phyloP scores from a whole-genome alignment of 768 basidiomycete genomes.

The Boletus edulis region DNA sequence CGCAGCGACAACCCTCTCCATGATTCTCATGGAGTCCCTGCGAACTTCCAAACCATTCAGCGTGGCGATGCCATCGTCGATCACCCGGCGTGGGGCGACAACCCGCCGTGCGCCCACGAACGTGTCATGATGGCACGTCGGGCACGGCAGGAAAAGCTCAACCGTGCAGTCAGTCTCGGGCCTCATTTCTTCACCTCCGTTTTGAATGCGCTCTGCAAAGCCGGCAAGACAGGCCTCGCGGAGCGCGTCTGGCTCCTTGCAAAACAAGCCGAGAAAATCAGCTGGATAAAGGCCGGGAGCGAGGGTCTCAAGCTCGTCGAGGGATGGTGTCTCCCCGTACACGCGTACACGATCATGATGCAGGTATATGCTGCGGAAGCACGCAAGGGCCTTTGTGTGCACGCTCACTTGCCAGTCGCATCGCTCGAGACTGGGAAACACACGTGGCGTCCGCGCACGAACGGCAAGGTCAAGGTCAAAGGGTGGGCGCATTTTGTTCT shows the following conservation, averaged over 20 bases:
- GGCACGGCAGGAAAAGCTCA: conserved; percentile 32
- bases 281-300: conserved; percentile 38
- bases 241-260: conserved; percentile 67
- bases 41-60: neutral
- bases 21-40: neutral
- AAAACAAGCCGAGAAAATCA: conserved; percentile 53
- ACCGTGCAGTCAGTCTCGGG: conserved; percentile 48
- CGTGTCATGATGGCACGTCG: conserved; percentile 24
- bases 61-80: conserved; percentile 18
- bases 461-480: conserved; percentile 21
- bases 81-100: conserved; percentile 38
- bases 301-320: conserved; percentile 20
- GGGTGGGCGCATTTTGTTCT: conserved; percentile 38
- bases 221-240: conserved; percentile 50
- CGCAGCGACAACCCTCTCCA: neutral
- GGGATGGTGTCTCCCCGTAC: conserved; percentile 65
- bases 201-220: conserved; percentile 59
- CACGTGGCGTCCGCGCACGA: conserved; percentile 17
- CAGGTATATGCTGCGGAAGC: conserved; percentile 53
- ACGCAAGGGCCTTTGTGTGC: conserved; percentile 23
- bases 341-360: conserved; percentile 74
- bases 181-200: conserved; percentile 59
- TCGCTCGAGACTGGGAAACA: conserved; percentile 2
- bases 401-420: conserved; percentile 4
- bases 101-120: conserved; percentile 23